These are phyloP conservation scores for Penicillium expansum DNA, from an alignment of 2,329 filamentous ascomycete species.

Conservation along the genomic window DNA sequence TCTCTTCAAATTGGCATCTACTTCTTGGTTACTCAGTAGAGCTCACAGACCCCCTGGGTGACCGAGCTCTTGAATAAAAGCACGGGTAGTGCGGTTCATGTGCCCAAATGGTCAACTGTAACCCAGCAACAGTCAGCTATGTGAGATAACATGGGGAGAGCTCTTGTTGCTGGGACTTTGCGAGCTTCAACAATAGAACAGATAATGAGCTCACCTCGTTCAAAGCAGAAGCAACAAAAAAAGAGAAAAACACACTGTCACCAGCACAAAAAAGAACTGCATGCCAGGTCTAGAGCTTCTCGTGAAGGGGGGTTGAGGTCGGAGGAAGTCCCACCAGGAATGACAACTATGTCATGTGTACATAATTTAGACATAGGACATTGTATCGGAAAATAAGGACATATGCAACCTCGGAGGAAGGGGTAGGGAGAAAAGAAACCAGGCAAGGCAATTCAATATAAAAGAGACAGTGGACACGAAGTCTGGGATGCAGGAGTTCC, in stretches of 20 bases:
- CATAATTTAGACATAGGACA: constrained; percentile 4
- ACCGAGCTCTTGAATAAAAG: constrained; percentile 1
- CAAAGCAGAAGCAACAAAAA: neutral
- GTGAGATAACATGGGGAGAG: constrained; percentile 12
- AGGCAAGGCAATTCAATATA: constrained; percentile 10
- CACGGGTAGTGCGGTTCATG: constrained; percentile 3
- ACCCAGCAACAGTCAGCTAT: constrained; percentile 28
- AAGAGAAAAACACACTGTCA: neutral
- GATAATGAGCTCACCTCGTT: neutral
- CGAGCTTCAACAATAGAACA: neutral
- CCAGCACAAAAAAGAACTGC: neutral
- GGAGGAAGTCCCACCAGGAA: constrained; percentile 14
- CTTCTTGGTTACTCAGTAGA: constrained; percentile 6
- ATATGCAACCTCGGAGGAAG: constrained; percentile 6
- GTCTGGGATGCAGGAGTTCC: constrained; percentile 6
- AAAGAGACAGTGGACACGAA: constrained; percentile 6
- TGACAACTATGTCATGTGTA: constrained; percentile 21
- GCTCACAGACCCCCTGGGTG: constrained; percentile 4
- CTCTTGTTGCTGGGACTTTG: neutral
- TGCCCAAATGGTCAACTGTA: constrained; percentile 9
- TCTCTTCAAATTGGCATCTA: neutral
- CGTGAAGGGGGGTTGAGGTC: constrained; percentile 3
- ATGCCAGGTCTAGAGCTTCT: constrained; percentile 4
- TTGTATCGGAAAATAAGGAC: constrained; percentile 5
- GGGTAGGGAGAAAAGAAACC: neutral